Evolutionary conservation across 2,329 filamentous ascomycete genomes (phyloP).

Genomic region (Shiraia sp.): DNA sequence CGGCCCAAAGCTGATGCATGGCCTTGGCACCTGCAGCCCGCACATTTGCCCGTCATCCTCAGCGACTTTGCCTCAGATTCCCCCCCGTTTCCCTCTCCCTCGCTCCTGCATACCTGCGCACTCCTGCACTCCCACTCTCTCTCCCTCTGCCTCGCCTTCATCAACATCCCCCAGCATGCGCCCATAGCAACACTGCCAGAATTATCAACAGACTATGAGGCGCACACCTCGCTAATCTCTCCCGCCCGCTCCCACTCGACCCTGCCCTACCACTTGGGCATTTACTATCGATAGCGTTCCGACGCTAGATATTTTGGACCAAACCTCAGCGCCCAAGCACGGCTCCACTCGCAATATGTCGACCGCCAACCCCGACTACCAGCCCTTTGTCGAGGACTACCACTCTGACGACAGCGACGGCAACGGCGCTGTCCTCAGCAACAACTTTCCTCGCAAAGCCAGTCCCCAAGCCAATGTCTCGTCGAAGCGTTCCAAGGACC

Average conservation of each 20-base stretch:
- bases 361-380: constrained; percentile 17
- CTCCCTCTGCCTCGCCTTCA: too few species aligned
- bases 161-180: too few species aligned
- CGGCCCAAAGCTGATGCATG: constrained; percentile 16
- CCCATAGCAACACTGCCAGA: constrained; percentile 2
- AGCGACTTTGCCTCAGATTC: constrained; percentile 8
- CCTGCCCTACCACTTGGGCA: background rate
- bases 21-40: constrained; percentile 14
- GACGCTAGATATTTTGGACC: constrained; percentile 4
- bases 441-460: constrained; percentile 43
- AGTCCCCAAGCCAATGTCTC: constrained; percentile 55
- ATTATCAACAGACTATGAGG: too few species aligned
- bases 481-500: constrained; percentile 50
- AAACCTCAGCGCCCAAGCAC: constrained; percentile 7
- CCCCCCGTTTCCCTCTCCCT: background rate
- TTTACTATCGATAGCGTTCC: constrained; percentile 2
- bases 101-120: constrained; percentile 3
- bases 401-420: constrained; percentile 43
- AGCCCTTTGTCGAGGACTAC: constrained; percentile 46
- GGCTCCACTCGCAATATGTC: constrained; percentile 23
- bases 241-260: background rate
- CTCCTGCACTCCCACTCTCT: constrained; percentile 4
- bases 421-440: constrained; percentile 34
- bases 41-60: constrained; percentile 15
- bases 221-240: constrained; percentile 1